phyloP scores from a whole-genome alignment of 2,329 filamentous ascomycete species.

The Cercospora sp. region DNA sequence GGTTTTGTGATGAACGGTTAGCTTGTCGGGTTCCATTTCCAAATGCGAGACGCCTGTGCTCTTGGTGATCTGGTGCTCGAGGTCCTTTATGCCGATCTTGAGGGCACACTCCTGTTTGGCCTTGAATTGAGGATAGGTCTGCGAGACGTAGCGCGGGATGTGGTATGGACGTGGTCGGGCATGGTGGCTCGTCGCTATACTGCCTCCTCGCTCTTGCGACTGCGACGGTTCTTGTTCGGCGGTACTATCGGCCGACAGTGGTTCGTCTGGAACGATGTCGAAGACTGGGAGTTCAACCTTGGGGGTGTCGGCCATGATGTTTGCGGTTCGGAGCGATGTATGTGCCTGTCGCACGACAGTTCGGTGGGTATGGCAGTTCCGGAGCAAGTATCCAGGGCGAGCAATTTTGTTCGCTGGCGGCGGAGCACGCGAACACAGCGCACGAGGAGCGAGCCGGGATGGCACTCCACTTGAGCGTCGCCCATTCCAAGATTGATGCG shows the following conservation, averaged over 20 bases:
- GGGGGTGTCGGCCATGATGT: conserved; percentile 29
- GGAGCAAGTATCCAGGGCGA: background rate
- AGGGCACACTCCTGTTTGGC: conserved; percentile 37
- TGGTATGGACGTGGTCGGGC: conserved; percentile 39
- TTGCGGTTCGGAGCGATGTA: background rate
- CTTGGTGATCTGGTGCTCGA: conserved; percentile 36
- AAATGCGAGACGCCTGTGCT: conserved; percentile 33
- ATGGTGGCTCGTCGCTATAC: conserved; percentile 33
- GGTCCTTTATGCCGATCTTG: conserved; percentile 36
- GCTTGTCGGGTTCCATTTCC: conserved; percentile 33
- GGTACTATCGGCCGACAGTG: background rate
- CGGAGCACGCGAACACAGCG: conserved; percentile 5
- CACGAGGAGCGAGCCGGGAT: conserved; percentile 12
- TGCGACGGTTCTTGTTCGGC: conserved; percentile 12
- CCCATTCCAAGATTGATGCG: background rate
- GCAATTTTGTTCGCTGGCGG: conserved; percentile 1
- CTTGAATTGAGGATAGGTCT: conserved; percentile 37
- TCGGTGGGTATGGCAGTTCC: background rate
- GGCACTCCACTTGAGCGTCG: background rate
- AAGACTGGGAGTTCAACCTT: conserved; percentile 29
- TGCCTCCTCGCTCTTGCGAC: conserved; percentile 15
- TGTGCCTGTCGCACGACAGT: background rate
- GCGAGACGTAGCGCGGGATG: conserved; percentile 37
- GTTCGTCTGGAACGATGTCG: conserved; percentile 26
- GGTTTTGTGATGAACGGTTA: conserved; percentile 37